A percentile compares a stretch with the other conserved stretches of the same genome.
Conservation (phyloP, 352 stramenopile genomes). For the Phytophthora boehmeriae region DNA sequence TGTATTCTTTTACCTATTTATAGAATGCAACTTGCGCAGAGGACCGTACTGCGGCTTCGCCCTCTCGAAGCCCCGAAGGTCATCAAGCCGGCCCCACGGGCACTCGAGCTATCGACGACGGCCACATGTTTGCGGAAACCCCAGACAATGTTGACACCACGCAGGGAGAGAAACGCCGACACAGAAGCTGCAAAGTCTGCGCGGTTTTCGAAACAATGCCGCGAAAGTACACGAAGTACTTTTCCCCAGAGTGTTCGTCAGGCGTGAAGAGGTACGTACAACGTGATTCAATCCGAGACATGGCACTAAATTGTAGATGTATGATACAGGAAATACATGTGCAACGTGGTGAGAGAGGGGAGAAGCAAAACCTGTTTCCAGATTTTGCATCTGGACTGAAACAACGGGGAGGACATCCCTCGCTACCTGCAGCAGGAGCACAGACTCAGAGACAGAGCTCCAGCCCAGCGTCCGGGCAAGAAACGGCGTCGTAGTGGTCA, state of each 20-base stretch:
- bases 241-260: slow-evolving; percentile 1
- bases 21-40: background rate
- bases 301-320: too few species aligned
- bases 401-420: slow-evolving; percentile 6
- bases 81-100: too few species aligned
- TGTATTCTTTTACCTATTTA: background rate
- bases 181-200: background rate
- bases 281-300: too few species aligned
- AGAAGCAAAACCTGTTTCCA: background rate
- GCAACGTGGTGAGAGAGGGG: slow-evolving; percentile 4
- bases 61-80: background rate
- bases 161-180: background rate
- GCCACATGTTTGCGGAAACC: background rate
- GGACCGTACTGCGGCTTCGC: background rate
- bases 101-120: background rate
- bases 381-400: too few species aligned
- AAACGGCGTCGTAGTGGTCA: background rate
- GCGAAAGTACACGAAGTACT: slow-evolving; percentile 5
- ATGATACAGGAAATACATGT: slow-evolving; percentile 9
- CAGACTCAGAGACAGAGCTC: background rate
- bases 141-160: background rate
- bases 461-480: slow-evolving; percentile 10
- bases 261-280: background rate
- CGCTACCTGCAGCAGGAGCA: background rate
- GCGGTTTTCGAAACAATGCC: slow-evolving; percentile 1